These are phyloP conservation scores for Xylariaceae sp. DNA, from an alignment of 2,329 filamentous ascomycete species.

Conservation along the genomic window DNA sequence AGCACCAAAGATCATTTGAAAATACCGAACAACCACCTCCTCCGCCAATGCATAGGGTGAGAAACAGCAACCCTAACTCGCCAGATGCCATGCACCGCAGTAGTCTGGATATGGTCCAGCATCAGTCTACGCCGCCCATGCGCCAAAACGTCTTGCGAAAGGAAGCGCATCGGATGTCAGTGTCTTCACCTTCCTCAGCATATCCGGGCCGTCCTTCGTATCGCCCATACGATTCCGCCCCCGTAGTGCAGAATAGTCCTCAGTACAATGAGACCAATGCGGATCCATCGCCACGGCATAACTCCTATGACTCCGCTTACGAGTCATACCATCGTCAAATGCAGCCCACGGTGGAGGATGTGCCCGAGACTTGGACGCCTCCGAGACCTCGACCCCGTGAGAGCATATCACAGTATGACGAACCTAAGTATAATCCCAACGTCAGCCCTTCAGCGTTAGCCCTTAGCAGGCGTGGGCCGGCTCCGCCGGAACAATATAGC, in stretches of 20 bases:
- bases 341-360: constrained; percentile 65
- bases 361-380: constrained; percentile 50
- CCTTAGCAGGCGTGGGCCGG: constrained; percentile 36
- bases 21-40: constrained; percentile 50
- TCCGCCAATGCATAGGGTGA: constrained; percentile 48
- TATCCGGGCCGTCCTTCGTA: constrained; percentile 56
- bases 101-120: constrained; percentile 40
- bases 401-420: constrained; percentile 35
- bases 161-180: constrained; percentile 55
- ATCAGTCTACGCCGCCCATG: constrained; percentile 48
- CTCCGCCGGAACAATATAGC: constrained; percentile 12
- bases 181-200: constrained; percentile 35
- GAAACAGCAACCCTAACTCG: constrained; percentile 43
- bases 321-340: constrained; percentile 49
- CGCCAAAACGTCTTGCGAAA: constrained; percentile 57
- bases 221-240: constrained; percentile 49
- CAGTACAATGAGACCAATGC: constrained; percentile 35
- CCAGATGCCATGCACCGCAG: constrained; percentile 42
- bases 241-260: constrained; percentile 34
- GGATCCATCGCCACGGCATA: constrained; percentile 42
- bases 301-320: constrained; percentile 50
- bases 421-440: constrained; percentile 38
- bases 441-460: constrained; percentile 46
- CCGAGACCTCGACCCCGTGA: constrained; percentile 25
- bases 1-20: constrained; percentile 37